These are phyloP conservation scores for Penicillium lagena DNA, from an alignment of 495 filamentous ascomycete genomes.

Conservation along the genomic window DNA sequence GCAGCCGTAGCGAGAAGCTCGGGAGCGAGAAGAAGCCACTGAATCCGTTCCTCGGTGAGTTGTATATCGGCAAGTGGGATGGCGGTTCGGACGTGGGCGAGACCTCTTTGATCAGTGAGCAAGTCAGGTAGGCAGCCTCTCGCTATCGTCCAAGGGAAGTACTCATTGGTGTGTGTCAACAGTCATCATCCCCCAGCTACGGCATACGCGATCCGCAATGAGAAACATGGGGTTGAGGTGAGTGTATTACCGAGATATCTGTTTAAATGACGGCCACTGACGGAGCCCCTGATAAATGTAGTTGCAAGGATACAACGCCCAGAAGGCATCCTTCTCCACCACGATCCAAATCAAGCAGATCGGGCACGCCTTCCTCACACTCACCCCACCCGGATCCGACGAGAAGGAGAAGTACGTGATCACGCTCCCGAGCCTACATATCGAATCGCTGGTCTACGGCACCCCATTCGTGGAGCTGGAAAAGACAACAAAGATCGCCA, in stretches of 20 bases:
- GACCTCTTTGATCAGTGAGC: conserved; percentile 67
- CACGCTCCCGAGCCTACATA: conserved; percentile 86
- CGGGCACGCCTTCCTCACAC: conserved; percentile 80
- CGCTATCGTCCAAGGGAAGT: no score
- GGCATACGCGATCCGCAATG: conserved; percentile 86
- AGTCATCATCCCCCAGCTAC: conserved; percentile 98
- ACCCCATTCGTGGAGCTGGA: conserved; percentile 89
- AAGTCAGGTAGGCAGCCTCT: conserved; percentile 57
- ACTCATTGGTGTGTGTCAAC: background rate
- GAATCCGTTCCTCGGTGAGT: conserved; percentile 84
- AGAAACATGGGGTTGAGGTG: conserved; percentile 69
- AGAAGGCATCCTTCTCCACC: conserved; percentile 87
- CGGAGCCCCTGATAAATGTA: conserved; percentile 15
- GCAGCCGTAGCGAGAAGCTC: conserved; percentile 81
- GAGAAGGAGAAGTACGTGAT: conserved; percentile 75
- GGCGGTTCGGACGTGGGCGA: conserved; percentile 61
- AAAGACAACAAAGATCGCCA: conserved; percentile 71
- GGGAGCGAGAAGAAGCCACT: conserved; percentile 97
- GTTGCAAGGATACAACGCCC: conserved; percentile 95
- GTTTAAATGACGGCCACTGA: background rate
- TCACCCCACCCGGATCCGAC: conserved; percentile 53
- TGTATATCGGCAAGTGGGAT: conserved; percentile 86
- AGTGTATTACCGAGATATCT: conserved; percentile 3
- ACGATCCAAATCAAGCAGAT: conserved; percentile 96
- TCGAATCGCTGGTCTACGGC: conserved; percentile 89